Evolutionary conservation across 2,329 filamentous ascomycete species (phyloP), one percentile per base, ranked within the genome.

Genomic region (Diaporthe batatas): DNA sequence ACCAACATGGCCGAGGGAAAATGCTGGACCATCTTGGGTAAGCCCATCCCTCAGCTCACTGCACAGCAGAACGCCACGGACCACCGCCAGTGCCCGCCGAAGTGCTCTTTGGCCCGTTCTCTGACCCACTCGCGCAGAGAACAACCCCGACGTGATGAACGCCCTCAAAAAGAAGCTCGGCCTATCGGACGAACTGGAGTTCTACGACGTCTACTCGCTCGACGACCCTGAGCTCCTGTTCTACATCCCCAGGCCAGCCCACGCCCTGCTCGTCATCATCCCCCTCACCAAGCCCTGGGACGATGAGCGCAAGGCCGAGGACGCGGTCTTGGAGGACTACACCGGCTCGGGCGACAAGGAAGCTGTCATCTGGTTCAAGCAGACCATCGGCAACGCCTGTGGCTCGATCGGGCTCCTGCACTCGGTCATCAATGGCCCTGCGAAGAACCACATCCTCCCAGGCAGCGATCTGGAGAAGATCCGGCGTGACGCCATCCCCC

Each of bases 301-400:
- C 25, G 59, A 75, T 36, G 78, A 81, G 42, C 80, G 80, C 62
- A 78, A 86, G 69, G 87, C 88, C 70, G 93, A 93, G 82, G 91
- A 93, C 81, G 84, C 86, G 44, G 75, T 77, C 47, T 80, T 81
- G 78, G 89, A 90, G 80, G 87, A 90, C 70, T 84, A 84, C 75
- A 72, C 79, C 44, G 78, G 79, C 29, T 75, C 76, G 10, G 82
- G 82, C 2, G 76, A 78, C 6, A 80, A 82, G 0, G 92, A 95
- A 77, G 89, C 92, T 8, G 90, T 95, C 0, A 84, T 94, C 23
- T 97, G 94, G 94, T 96, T 94, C 84, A 91, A 91, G 79, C 94
- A 97, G 82, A 96, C 93, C 0, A 96, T 97, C 77, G 89, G 91
- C 72, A 92, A 96, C 79, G 93, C 94, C 0, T 97, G 94, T 79